Conservation (phyloP, 768 basidiomycete species). For the Cystofilobasidium macerans region DNA sequence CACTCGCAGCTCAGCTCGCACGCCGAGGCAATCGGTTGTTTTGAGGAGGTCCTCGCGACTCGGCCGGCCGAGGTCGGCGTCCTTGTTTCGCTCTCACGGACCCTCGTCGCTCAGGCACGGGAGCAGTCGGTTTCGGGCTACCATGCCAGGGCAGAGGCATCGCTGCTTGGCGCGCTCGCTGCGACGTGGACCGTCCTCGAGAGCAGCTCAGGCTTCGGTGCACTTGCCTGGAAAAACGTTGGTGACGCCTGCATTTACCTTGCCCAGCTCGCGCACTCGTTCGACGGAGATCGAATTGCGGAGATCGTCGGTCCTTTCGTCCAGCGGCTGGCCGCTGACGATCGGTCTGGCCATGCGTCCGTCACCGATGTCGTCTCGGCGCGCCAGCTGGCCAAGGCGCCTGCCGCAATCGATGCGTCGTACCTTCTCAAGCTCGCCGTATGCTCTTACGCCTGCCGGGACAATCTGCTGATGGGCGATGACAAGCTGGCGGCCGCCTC, state of each 20-base stretch:
- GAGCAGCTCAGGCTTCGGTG: conserved; percentile 53
- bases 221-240: conserved; percentile 66
- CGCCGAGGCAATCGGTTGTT: conserved; percentile 59
- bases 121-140: conserved; percentile 60
- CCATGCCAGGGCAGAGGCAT: conserved; percentile 57
- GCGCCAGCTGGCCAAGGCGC: conserved; percentile 26
- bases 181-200: conserved; percentile 47
- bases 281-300: conserved; percentile 38
- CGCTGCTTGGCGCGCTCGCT: conserved; percentile 54
- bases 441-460: conserved; percentile 37
- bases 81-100: conserved; percentile 57
- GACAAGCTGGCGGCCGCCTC: conserved; percentile 48
- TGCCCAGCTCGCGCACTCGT: conserved; percentile 47
- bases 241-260: conserved; percentile 66
- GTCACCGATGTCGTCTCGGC: conserved; percentile 31
- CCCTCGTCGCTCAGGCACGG: conserved; percentile 59
- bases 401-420: conserved; percentile 16
- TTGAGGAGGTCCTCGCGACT: conserved; percentile 48
- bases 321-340: conserved; percentile 21
- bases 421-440: conserved; percentile 32
- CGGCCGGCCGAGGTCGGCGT: conserved; percentile 63
- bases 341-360: conserved; percentile 19
- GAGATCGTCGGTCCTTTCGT: conserved; percentile 30
- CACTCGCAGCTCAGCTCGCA: conserved; percentile 65
- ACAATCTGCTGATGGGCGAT: conserved; percentile 37